Base-by-base conservation (phyloP, 2,329 filamentous ascomycete species). In the Colletotrichum sp. region DNA sequence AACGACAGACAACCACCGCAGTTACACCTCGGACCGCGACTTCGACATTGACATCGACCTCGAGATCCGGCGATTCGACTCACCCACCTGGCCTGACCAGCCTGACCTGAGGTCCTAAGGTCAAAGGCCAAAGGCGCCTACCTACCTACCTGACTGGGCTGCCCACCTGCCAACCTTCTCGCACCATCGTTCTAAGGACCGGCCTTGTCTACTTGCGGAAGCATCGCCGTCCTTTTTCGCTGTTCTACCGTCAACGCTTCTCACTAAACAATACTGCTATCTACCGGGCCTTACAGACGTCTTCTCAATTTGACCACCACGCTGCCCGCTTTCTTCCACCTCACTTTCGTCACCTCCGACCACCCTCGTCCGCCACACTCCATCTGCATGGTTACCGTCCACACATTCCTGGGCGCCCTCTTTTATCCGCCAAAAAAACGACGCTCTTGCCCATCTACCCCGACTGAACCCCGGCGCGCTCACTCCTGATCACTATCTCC, bases 371-470 rank as follows among this genome's bases (percentile, higher is more conserved):
- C 28, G 16, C 71, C 52, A 55, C 44, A 32, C 73, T 57, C 63
- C 73, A 57, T 68, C 69, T 76, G 68, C 69, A 67, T 63, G 52
- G 30, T 67, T 63, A 39, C 32, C 55, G 55, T 68, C 34, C 34
- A 36, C 21, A 57, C 26, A 16, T 32, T 26, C 69, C 57, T 73
- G 62, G 68, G 49, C 52, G 72, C 68, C 24, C 67, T 72, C 68
- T 67, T 66, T 72, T 71, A 62, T 72, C 69, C 68, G 62, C 57
- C 68, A 63, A 68, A 75, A 71, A 59, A 59, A 13, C 30, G 32
- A 39, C 49, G 21, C 52, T 62, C 34, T 34, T 28, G 32, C 62
- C 44, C 28, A 34, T 39, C 49, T 16, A 68, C 49, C 65, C 68
- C 62, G 55, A 75, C 62, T 63, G 52, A 62, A 64, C 60, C 52